A percentile compares a stretch with the other conserved stretches of the same genome.
Conservation (phyloP, 768 basidiomycete genomes). For the Sutorius australiensis region DNA sequence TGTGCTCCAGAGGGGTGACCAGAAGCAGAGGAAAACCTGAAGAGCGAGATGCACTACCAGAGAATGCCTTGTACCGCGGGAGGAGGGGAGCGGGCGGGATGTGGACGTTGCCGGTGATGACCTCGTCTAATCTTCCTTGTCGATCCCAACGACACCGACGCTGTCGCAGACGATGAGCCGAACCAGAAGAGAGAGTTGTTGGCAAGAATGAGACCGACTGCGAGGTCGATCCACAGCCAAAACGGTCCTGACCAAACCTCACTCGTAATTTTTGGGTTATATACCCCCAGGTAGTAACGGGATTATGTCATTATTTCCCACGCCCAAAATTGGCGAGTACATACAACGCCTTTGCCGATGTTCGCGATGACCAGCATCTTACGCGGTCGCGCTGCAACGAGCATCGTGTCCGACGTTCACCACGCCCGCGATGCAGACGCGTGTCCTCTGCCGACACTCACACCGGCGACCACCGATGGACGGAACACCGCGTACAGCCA, state of each 20-base stretch:
- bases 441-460: conserved; percentile 12
- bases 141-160: conserved; percentile 42
- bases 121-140: conserved; percentile 27
- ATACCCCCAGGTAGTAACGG: conserved; percentile 12
- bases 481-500: conserved; percentile 1
- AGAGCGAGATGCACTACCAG: conserved; percentile 12
- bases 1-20: conserved; percentile 33
- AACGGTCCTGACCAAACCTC: conserved; percentile 24
- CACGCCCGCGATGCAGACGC: conserved; percentile 6
- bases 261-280: conserved; percentile 23
- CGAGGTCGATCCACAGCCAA: conserved; percentile 44
- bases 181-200: conserved; percentile 29
- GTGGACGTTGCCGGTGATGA: conserved; percentile 27
- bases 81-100: background rate
- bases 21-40: conserved; percentile 20
- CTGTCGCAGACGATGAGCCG: conserved; percentile 39
- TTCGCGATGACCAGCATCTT: background rate
- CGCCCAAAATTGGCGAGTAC: conserved; percentile 8
- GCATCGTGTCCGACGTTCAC: background rate
- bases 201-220: conserved; percentile 43
- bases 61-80: conserved; percentile 20
- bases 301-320: conserved; percentile 30
- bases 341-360: background rate
- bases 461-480: background rate
- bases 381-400: conserved; percentile 8